Percentiles rank a stretch among this genome's conserved stretches.
These are phyloP conservation scores for Ceratobasidium sp. DNA, from an alignment of 1,284 basidiomycete genomes.

Conservation along the genomic window DNA sequence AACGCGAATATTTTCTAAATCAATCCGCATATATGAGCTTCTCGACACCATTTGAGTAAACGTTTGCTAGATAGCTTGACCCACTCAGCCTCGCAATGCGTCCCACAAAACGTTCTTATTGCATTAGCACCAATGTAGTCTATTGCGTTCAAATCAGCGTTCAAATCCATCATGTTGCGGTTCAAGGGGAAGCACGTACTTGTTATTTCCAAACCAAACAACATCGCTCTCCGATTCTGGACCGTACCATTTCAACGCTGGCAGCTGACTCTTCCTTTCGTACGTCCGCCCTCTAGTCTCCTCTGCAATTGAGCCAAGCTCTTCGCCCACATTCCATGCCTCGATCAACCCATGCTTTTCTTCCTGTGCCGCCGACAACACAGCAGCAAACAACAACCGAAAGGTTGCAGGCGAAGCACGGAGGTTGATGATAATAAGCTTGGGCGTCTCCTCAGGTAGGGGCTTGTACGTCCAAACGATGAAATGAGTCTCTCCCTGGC, in stretches of 20 bases:
- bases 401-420: conserved; percentile 57
- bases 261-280: conserved; percentile 61
- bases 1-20: no score
- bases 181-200: conserved; percentile 52
- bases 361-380: conserved; percentile 57
- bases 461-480: conserved; percentile 55
- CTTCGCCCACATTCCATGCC: conserved; percentile 63
- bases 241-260: conserved; percentile 70
- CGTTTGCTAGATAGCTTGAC: no score
- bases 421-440: conserved; percentile 64
- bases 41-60: no score
- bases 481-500: conserved; percentile 64
- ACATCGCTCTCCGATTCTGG: conserved; percentile 54
- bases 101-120: no score
- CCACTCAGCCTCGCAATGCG: no score
- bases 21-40: no score
- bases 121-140: no score
- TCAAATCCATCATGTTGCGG: no score
- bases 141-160: no score
- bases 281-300: conserved; percentile 57
- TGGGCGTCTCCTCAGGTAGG: conserved; percentile 50
- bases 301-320: conserved; percentile 54
- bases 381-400: conserved; percentile 55
- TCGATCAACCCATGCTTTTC: conserved; percentile 61
- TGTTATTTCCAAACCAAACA: conserved; percentile 68